Base-by-base conservation (phyloP, 345 rosid species). In the Pugionium cornutum region DNA sequence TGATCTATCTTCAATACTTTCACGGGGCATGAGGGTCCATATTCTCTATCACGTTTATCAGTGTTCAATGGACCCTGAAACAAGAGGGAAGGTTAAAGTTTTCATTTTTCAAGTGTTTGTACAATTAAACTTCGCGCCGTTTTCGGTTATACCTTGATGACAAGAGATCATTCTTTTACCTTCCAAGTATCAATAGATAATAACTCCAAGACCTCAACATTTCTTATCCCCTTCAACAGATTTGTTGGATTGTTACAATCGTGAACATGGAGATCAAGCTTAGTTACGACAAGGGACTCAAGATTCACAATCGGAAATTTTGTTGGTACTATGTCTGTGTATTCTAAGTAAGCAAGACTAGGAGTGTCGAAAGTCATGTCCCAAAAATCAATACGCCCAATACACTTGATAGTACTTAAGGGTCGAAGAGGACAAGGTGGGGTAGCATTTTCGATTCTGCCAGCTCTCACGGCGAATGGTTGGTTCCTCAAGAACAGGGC, bases 201-300 rank as follows among this genome's bases (percentile, higher is more conserved):
- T 33, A 50, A 29, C 6, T 50, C 48, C 48, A 63, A 50, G 40
- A 51, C 7, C 45, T 50, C 39, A 40, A 50, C 68, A 51, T 50
- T 49, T 11, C 5, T 9, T 25, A 50, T 8, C 31, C 49, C 67
- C 9, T 63, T 30, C 1, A 63, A 50, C 29, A 63, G 58, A 50
- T 50, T 63, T 50, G 31, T 37, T 50, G 58, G 49, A 40, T 11
- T 8, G 56, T 11, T 7, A 25, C 1, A 7, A 53, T 3, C 32
- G 3, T 31, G 3, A 2, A 35, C 1, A 1, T 5, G 1, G 0
- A 35, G 58, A 0, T 32, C 9, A 2, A 53, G 41, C 29, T 53
- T 53, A 53, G 58, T 29, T 34, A 33, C 58, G 25, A 53, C 29
- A 53, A 53, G 58, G 58, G 58, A 53, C 28, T 53, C 41, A 53